Evolutionary conservation across 371 early-diverging fungal genomes (phyloP), one percentile per base, ranked within the genome.

Genomic region (Mucor circinelloides): DNA sequence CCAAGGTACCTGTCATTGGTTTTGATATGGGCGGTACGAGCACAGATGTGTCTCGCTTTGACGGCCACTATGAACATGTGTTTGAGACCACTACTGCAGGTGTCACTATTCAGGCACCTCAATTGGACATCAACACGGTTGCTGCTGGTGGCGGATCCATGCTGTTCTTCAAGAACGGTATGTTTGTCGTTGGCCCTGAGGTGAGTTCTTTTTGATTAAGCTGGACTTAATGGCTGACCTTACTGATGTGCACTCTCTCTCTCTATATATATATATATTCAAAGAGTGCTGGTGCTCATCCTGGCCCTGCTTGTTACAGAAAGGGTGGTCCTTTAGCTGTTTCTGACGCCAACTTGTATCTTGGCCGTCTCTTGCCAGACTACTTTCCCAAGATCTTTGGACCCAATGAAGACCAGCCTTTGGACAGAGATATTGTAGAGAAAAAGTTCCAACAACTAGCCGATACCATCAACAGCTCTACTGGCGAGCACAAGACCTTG

Each of bases 111-210:
- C 95, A 95, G 72, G 95, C 97, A 6, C 97, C 97, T 38, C 98
- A 97, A 74, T 80, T 99, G 58, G 96, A 97, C 65, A 99, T 99
- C 64, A 89, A 93, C 73, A 99, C 99, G 1, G 84, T 95, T 1
- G 98, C 98, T 10, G 98, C 99, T 6, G 99, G 99, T 38, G 99
- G 99, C 34, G 97, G 97, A 1, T 96, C 96, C n/a, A 89, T 92
- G 63, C 79, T 97, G 38, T 93, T 94, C 73, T 97, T 93, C 78
- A 85, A 93, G 40, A 96, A 95, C 69, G 97, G 97, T 13, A 89
- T 97, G 84, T 95, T 97, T 83, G 90, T 87, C 5, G 98, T 97
- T 4, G 99, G 97, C 8, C 95, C 95, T n/a, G 93, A 93, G 77
- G 90, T 89, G 76, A 63, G 60, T 21, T 3, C 3, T 13, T n/a